Evolutionary conservation across 768 basidiomycete genomes (phyloP), one percentile per base, ranked within the genome.

Genomic region (Lentinula sp.): DNA sequence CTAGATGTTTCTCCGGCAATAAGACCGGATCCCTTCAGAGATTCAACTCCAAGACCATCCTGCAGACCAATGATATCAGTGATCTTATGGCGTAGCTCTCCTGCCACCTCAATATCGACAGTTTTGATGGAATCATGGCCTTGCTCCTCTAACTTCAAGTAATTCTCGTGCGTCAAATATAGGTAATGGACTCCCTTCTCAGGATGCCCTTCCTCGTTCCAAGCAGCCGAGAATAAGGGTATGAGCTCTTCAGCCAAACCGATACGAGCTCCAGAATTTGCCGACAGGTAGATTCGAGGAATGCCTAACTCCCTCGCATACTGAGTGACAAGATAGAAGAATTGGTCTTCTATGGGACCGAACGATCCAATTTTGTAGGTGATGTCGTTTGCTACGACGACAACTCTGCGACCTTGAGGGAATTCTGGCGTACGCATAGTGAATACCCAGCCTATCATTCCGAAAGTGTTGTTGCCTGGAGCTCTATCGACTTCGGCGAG

Each of bases 401-500:
- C 90, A 1, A 87, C 85, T 63, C 83, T 86, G 68, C 97, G 91
- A 33, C 97, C 97, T 32, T 81, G 76, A 52, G 93, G 93, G 75
- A 83, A 97, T 74, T 98, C 97, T 3, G 97, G 96, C 0, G 95
- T 98, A 65, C 80, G 79, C 66, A 98, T 79, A 2, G 86, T 95
- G 79, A 93, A 97, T 20, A 96, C 85, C 97, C 97, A 99, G 2
- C 86, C 96, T 59, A 98, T 92, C 97, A 99, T 99, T 67, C 97
- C 97, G 69, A 91, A 92, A 39, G 83, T 86, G 73, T 98, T 99
- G 71, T 91, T 94, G 20, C 97, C 97, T 13, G 95, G 91, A 3
- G 93, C 85, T 61, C 97, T 84, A 62, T 92, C 90, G 50, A 99
- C 92, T 74, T 97, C 95, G 18, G 86, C 81, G 18, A 98, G 82